phyloP scores from a whole-genome alignment of 2,329 filamentous ascomycete species.

The Diplodia intermedia region DNA sequence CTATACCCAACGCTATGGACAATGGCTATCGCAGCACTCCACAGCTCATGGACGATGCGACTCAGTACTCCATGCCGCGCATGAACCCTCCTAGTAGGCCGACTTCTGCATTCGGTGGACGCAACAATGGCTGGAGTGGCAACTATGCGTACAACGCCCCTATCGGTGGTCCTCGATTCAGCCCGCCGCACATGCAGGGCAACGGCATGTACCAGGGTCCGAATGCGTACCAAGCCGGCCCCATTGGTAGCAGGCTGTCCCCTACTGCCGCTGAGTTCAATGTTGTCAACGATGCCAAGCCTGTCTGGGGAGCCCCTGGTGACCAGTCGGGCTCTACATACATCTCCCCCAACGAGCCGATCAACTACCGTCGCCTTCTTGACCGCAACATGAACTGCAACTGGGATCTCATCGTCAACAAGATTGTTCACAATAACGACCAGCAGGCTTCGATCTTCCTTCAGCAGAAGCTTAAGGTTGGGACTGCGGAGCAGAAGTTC shows the following conservation, averaged over 20 bases:
- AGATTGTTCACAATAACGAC: slow-evolving; percentile 99
- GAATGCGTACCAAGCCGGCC: slow-evolving; percentile 41
- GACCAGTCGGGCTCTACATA: slow-evolving; percentile 63
- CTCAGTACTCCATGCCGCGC: slow-evolving; percentile 47
- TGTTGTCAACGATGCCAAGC: slow-evolving; percentile 33
- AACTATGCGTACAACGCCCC: slow-evolving; percentile 28
- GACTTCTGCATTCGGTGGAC: slow-evolving; percentile 44
- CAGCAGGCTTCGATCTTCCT: slow-evolving; percentile 99
- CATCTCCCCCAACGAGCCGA: slow-evolving; percentile 83
- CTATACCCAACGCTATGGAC: slow-evolving; percentile 17
- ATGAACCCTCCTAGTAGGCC: slow-evolving; percentile 48
- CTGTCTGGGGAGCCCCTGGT: slow-evolving; percentile 17
- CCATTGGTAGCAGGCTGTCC: slow-evolving; percentile 53
- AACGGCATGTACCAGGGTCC: slow-evolving; percentile 34
- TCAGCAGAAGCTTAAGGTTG: slow-evolving; percentile 98
- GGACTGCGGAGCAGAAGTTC: slow-evolving; percentile 92
- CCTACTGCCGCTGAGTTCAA: slow-evolving; percentile 57
- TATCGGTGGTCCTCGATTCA: slow-evolving; percentile 22
- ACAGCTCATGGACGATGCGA: slow-evolving; percentile 46
- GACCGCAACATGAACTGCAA: slow-evolving; percentile 97
- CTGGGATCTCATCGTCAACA: slow-evolving; percentile 99
- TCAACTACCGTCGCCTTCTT: slow-evolving; percentile 94
- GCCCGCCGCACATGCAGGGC: slow-evolving; percentile 19
- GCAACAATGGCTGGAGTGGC: slow-evolving; percentile 43
- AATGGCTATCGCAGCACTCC: slow-evolving; percentile 42